Evolutionary conservation across 2,329 filamentous ascomycete species (phyloP).

Genomic region (Byssochlamys sp.): DNA sequence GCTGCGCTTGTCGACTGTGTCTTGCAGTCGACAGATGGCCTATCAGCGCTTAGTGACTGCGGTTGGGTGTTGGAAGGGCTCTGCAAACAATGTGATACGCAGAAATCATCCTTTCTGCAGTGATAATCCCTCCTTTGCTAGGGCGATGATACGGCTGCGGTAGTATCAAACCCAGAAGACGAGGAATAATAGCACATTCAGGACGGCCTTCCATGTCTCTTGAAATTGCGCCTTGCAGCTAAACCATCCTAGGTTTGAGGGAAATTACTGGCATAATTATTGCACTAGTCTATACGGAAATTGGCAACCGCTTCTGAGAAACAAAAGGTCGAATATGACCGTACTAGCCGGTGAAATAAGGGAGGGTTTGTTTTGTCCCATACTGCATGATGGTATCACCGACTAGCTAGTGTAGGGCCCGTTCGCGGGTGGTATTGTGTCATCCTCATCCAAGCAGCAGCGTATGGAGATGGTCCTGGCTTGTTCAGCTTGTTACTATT

Average conservation of each 20-base stretch:
- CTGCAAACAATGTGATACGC: neutral
- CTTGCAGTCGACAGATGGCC: neutral
- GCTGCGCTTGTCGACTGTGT: neutral
- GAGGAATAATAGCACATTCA: neutral
- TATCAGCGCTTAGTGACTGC: neutral
- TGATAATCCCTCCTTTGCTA: neutral
- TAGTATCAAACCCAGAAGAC: neutral
- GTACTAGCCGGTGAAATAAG: neutral
- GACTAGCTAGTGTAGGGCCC: neutral
- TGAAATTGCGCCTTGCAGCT: neutral
- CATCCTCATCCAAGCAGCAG: neutral
- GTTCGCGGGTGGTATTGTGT: neutral
- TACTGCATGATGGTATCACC: neutral
- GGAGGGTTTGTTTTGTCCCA: neutral
- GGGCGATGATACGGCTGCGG: neutral
- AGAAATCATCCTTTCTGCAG: neutral
- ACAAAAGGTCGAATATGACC: neutral
- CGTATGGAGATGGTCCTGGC: neutral
- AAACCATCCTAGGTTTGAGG: neutral
- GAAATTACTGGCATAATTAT: neutral
- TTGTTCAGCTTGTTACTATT: neutral
- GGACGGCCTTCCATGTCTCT: neutral
- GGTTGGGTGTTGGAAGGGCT: neutral
- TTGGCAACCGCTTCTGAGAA: neutral
- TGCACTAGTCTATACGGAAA: neutral